These are phyloP conservation scores for Coriaria nepalensis DNA, from an alignment of 306 rosid genomes.

Conservation along the genomic window DNA sequence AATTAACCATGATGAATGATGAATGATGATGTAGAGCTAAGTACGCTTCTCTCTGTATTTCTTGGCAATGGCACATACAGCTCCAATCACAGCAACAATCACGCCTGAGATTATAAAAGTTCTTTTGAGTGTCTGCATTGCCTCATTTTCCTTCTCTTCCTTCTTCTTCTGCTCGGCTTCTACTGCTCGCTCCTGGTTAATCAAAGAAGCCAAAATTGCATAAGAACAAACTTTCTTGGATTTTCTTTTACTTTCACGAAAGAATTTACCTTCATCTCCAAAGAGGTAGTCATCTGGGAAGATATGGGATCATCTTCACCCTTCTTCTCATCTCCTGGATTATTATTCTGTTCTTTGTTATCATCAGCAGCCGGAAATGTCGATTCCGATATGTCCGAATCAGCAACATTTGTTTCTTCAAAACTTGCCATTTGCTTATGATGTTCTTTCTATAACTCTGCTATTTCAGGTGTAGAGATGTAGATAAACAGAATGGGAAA, in stretches of 20 bases:
- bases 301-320: constrained; percentile 34
- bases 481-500: too few species aligned
- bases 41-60: constrained; percentile 50
- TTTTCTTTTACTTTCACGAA: too few species aligned
- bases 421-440: too few species aligned
- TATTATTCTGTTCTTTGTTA: constrained; percentile 23
- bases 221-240: too few species aligned
- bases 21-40: too few species aligned
- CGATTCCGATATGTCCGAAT: constrained; percentile 13
- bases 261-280: constrained; percentile 39
- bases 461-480: too few species aligned
- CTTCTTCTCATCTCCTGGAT: constrained; percentile 18
- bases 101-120: constrained; percentile 40
- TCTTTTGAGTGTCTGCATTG: constrained; percentile 31
- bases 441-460: too few species aligned
- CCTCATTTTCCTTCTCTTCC: constrained; percentile 21
- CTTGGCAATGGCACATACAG: constrained; percentile 38
- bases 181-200: constrained; percentile 6
- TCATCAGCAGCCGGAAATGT: constrained; percentile 31
- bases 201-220: too few species aligned
- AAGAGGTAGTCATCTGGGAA: constrained; percentile 31
- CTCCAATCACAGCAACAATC: constrained; percentile 44
- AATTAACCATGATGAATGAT: too few species aligned
- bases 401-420: too few species aligned
- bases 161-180: constrained; percentile 21